phyloP scores from a whole-genome alignment of 352 stramenopile genomes.

The Sclerospora graminicola region DNA sequence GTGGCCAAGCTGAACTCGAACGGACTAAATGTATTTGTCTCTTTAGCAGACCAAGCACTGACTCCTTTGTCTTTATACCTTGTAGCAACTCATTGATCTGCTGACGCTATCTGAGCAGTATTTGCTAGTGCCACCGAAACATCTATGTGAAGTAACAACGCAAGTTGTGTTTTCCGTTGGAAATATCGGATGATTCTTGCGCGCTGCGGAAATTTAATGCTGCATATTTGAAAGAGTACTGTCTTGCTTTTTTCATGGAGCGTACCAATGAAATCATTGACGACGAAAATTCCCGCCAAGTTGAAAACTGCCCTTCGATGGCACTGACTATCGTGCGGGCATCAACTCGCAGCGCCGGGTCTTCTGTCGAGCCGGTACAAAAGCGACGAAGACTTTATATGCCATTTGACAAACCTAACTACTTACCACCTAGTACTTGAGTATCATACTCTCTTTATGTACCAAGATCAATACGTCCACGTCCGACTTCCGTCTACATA shows the following conservation, averaged over 20 bases:
- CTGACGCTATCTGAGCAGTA: slow-evolving; percentile 78
- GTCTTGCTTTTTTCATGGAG: slow-evolving; percentile 65
- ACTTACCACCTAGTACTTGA: slow-evolving; percentile 23
- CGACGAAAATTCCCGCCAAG: slow-evolving; percentile 71
- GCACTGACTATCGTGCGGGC: slow-evolving; percentile 70
- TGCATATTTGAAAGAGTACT: slow-evolving; percentile 75
- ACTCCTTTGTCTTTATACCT: neutral
- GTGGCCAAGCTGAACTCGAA: slow-evolving; percentile 62
- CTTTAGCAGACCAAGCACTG: neutral
- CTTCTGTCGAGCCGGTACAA: slow-evolving; percentile 26
- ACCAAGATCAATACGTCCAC: slow-evolving; percentile 7
- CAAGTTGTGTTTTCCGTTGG: slow-evolving; percentile 57
- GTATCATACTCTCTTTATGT: slow-evolving; percentile 23
- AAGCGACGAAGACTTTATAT: slow-evolving; percentile 78
- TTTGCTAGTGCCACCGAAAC: slow-evolving; percentile 59
- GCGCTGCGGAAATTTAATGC: slow-evolving; percentile 77
- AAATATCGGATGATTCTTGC: slow-evolving; percentile 72
- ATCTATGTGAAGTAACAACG: slow-evolving; percentile 67
- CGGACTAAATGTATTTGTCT: slow-evolving; percentile 21
- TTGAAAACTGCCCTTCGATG: slow-evolving; percentile 66
- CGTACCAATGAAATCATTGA: slow-evolving; percentile 74
- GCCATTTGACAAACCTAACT: slow-evolving; percentile 67
- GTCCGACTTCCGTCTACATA: slow-evolving; percentile 7
- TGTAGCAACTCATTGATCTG: slow-evolving; percentile 78
- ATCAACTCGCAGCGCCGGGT: slow-evolving; percentile 25